Conservation (phyloP, 108 stramenopile species). For the Poteriospumella lacustris region DNA sequence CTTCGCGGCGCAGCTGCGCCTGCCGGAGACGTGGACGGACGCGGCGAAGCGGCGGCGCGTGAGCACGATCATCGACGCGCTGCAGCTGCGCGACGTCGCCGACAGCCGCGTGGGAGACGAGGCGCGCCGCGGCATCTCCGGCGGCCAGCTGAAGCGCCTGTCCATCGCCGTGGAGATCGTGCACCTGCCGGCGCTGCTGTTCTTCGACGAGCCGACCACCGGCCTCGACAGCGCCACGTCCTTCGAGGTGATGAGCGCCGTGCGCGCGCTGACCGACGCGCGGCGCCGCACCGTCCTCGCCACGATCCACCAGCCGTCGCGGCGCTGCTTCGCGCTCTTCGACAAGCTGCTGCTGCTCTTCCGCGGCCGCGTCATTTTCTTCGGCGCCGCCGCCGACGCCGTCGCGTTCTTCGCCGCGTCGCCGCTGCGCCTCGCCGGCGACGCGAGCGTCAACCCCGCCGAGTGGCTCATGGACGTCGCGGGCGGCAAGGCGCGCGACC, state of each 20-base stretch:
- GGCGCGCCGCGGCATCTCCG: constrained; percentile 64
- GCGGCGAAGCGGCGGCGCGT: constrained; percentile 18
- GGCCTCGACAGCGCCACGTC: constrained; percentile 71
- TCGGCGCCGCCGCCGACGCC: background rate
- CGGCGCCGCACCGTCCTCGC: constrained; percentile 65
- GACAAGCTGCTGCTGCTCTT: constrained; percentile 28
- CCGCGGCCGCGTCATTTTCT: constrained; percentile 4
- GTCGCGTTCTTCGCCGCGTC: background rate
- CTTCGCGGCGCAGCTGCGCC: constrained; percentile 46
- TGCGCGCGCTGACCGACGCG: constrained; percentile 69
- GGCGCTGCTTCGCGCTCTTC: constrained; percentile 12
- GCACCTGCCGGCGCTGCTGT: background rate
- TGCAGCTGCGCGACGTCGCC: background rate
- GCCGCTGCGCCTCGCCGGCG: constrained; percentile 1
- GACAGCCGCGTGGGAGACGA: constrained; percentile 12
- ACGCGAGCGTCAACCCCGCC: constrained; percentile 29
- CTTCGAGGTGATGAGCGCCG: constrained; percentile 58
- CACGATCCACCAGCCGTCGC: constrained; percentile 70
- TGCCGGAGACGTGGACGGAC: constrained; percentile 26
- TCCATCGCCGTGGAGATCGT: constrained; percentile 56
- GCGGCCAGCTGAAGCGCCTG: constrained; percentile 74
- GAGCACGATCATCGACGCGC: background rate
- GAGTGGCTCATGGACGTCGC: constrained; percentile 33
- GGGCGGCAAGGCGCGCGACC: constrained; percentile 28
- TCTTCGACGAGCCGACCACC: constrained; percentile 45